A percentile compares a stretch with the other conserved stretches of the same genome.
phyloP scores from a whole-genome alignment of 2,329 filamentous ascomycete species.

The Cylindrodendrum hubeiense region DNA sequence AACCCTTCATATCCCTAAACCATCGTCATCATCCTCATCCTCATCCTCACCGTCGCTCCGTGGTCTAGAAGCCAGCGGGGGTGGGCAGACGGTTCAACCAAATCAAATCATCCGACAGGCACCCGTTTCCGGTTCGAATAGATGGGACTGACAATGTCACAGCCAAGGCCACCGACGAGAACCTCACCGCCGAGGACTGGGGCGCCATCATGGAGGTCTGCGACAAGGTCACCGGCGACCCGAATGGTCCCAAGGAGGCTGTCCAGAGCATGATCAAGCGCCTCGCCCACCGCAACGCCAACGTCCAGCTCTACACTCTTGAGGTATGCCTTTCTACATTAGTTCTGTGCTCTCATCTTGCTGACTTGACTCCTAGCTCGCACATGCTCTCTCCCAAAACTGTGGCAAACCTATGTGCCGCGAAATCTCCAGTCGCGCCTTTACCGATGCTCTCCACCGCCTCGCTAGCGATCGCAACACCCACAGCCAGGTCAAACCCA shows the following conservation, averaged over 20 bases:
- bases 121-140: neutral
- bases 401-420: constrained; percentile 89
- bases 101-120: neutral
- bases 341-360: neutral
- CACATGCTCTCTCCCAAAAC: constrained; percentile 92
- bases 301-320: constrained; percentile 94
- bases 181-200: constrained; percentile 87
- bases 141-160: constrained; percentile 33
- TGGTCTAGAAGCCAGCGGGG: neutral
- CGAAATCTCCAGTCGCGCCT: constrained; percentile 90
- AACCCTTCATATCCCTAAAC: constrained; percentile 30
- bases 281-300: constrained; percentile 92
- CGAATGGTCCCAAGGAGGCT: constrained; percentile 80
- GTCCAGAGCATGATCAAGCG: constrained; percentile 93
- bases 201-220: constrained; percentile 74
- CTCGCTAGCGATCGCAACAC: constrained; percentile 95
- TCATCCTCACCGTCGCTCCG: neutral
- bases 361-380: constrained; percentile 69
- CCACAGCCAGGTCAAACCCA: constrained; percentile 95
- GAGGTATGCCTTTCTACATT: constrained; percentile 69
- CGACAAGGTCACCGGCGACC: constrained; percentile 68
- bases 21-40: too few relatives aligned
- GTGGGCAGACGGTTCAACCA: neutral
- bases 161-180: constrained; percentile 94
- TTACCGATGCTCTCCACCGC: constrained; percentile 92